Evolutionary conservation across 2,329 filamentous ascomycete genomes (phyloP), one percentile per base, ranked within the genome.

Genomic region (Knoxdaviesia proteae): DNA sequence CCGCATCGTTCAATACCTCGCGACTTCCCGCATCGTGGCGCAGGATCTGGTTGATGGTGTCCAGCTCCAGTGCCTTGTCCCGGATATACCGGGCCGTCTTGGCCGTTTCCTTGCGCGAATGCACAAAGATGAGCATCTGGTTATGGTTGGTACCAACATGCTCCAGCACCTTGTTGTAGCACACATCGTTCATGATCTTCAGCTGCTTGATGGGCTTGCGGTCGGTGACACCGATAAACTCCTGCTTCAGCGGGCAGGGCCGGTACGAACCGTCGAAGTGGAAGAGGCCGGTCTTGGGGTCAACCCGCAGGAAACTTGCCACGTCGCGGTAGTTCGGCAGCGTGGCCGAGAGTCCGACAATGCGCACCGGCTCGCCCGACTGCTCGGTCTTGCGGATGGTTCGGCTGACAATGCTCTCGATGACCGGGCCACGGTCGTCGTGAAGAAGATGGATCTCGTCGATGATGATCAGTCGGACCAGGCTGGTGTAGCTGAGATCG

Each of bases 141-240:
- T 98, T 94, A 48, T 83, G 77, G 54, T 92, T 80, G 46, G 80
- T 78, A 6, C 90, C 90, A 32, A 94, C 88, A 55, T 96, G 88
- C 59, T 98, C 90, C 43, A 98, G 73, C 32, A 94, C 87, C 60
- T 98, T 98, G 49, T 79, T 92, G 59, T 98, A 98, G 45, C 86
- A 94, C 43, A 98, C 87, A 52, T 98, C 90, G 55, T 98, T 98
- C 90, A 98, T 98, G 1, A 83, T 92, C 68, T 96, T 94, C 43
- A 98, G 67, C 58, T 98, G 90, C 62, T 96, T 98, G 62, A 98
- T 98, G 5, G 90, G 83, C 58, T 96, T 96, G 63, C 90, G 92
- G 51, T 98, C 90, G 0, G 88, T 94, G 38, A 98, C 82, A 42
- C 90, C 90, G 50, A 98, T 84, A 55, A 96, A 98, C 58, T 98